phyloP scores from a whole-genome alignment of 2,329 filamentous ascomycete species.

The Ilyonectria mors-panacis region DNA sequence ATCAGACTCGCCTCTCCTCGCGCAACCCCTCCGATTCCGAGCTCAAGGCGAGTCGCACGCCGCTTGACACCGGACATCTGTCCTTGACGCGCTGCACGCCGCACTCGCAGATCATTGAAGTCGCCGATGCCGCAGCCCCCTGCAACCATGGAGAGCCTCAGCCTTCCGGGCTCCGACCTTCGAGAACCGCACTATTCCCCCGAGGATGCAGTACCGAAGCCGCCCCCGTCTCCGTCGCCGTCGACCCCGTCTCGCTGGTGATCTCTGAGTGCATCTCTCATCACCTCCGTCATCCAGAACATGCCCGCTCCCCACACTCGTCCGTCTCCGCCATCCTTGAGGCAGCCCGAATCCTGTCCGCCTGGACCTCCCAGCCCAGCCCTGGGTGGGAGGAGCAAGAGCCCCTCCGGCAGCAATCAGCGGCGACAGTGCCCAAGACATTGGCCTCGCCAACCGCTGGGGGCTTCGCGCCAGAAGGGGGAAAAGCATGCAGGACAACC shows the following conservation, averaged over 20 bases:
- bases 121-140: constrained; percentile 49
- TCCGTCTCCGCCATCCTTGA: constrained; percentile 94
- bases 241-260: constrained; percentile 92
- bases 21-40: constrained; percentile 3
- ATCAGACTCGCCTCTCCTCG: constrained; percentile 15
- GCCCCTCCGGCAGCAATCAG: constrained; percentile 52
- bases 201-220: constrained; percentile 72
- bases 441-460: constrained; percentile 85
- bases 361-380: constrained; percentile 63
- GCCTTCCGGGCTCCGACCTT: constrained; percentile 37
- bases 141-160: constrained; percentile 47
- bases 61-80: constrained; percentile 35
- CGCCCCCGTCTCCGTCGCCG: constrained; percentile 82
- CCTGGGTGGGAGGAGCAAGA: constrained; percentile 59
- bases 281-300: constrained; percentile 97
- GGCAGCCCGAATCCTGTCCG: constrained; percentile 75
- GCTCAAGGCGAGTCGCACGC: constrained; percentile 26
- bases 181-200: constrained; percentile 50
- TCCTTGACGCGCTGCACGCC: constrained; percentile 27
- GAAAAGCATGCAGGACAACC: constrained; percentile 97
- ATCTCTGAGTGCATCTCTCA: constrained; percentile 99
- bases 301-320: constrained; percentile 95
- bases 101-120: constrained; percentile 50
- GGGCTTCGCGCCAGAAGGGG: constrained; percentile 94
- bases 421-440: constrained; percentile 65